phyloP scores from a whole-genome alignment of 305 asterid species.

The Plantago lanceolata region DNA sequence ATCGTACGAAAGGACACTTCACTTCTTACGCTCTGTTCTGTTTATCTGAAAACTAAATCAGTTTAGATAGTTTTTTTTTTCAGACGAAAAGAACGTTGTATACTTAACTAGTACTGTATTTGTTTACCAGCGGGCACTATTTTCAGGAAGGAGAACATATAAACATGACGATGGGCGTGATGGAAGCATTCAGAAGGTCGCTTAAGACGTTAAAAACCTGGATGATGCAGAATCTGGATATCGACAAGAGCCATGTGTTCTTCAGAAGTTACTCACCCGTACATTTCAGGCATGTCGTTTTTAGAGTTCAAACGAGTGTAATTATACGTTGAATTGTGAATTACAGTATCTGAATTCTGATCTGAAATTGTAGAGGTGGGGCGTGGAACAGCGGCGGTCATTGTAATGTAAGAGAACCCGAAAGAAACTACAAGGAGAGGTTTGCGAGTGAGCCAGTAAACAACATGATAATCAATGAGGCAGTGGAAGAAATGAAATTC shows the following conservation, averaged over 20 bases:
- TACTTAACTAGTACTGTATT: too few relatives aligned
- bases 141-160: constrained; percentile 60
- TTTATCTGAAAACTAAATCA: too few relatives aligned
- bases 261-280: constrained; percentile 81
- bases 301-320: too few relatives aligned
- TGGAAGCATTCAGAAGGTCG: constrained; percentile 69
- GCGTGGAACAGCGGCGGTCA: constrained; percentile 66
- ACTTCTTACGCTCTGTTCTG: too few relatives aligned
- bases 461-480: constrained; percentile 41
- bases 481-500: constrained; percentile 38
- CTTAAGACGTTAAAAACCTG: constrained; percentile 51
- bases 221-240: constrained; percentile 37
- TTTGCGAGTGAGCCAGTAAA: constrained; percentile 29
- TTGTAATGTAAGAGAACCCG: constrained; percentile 52
- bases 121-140: constrained; percentile 62
- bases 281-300: constrained; percentile 83
- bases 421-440: constrained; percentile 29
- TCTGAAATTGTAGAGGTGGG: constrained; percentile 46
- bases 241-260: constrained; percentile 42
- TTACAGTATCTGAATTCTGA: not conserved
- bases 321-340: constrained; percentile 5
- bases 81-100: too few relatives aligned
- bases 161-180: constrained; percentile 68
- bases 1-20: too few relatives aligned
- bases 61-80: too few relatives aligned